Evolutionary conservation across 306 rosid genomes (phyloP).

Genomic region (Glycine latifolia): DNA sequence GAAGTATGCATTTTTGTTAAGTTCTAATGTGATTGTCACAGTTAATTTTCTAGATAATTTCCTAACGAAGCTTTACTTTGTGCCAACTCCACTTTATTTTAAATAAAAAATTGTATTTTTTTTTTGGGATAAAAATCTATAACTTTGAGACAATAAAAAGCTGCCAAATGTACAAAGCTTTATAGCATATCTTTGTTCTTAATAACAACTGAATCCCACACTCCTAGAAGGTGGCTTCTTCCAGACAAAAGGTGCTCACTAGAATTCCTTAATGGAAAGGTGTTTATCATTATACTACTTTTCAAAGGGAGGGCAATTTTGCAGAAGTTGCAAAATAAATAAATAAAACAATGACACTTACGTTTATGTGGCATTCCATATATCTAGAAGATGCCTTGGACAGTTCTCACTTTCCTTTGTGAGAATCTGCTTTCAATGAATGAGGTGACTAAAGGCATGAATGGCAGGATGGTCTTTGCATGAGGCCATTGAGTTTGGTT

Average conservation of each 20-base stretch:
- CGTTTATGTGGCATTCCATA: constrained; percentile 52
- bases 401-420: constrained; percentile 14
- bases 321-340: constrained; percentile 24
- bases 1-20: constrained; percentile 15
- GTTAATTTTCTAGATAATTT: constrained; percentile 50
- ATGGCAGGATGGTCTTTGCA: constrained; percentile 54
- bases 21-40: constrained; percentile 37
- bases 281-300: constrained; percentile 68
- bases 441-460: constrained; percentile 61
- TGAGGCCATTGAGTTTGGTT: constrained; percentile 47
- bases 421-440: constrained; percentile 70
- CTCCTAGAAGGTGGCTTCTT: constrained; percentile 83
- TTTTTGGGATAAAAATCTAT: constrained; percentile 32
- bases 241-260: constrained; percentile 73
- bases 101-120: background rate
- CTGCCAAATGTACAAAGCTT: constrained; percentile 65
- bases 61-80: constrained; percentile 47
- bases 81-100: constrained; percentile 40
- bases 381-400: constrained; percentile 60
- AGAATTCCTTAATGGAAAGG: constrained; percentile 65
- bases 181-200: constrained; percentile 63
- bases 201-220: constrained; percentile 66
- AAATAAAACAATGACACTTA: constrained; percentile 49
- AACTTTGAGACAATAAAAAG: constrained; percentile 65
- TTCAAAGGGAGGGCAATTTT: constrained; percentile 36